Conservation (phyloP, 176 grass and related monocot genomes). For the Leersia perrieri region DNA sequence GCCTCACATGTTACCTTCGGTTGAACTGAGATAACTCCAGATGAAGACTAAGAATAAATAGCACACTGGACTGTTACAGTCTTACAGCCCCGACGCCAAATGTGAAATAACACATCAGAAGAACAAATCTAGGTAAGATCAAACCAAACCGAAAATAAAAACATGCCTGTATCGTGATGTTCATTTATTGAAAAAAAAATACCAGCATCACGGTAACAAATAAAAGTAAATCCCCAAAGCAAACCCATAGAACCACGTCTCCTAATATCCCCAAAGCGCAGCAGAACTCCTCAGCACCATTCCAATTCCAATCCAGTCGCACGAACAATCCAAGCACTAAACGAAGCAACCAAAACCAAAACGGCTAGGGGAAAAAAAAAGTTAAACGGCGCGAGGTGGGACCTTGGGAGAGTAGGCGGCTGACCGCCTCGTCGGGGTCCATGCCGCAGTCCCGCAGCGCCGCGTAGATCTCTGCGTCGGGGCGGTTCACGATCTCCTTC, state of each 20-base stretch:
- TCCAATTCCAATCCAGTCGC: slow-evolving; percentile 29
- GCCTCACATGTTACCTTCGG: background rate
- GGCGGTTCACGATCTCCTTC: slow-evolving; percentile 95
- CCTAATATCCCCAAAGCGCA: background rate
- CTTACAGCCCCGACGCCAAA: background rate
- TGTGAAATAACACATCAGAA: background rate
- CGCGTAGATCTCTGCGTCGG: slow-evolving; percentile 95
- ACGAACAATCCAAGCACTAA: background rate
- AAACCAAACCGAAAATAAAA: background rate
- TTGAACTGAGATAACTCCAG: background rate
- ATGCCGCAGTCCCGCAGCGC: slow-evolving; percentile 93
- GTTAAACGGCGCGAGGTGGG: background rate
- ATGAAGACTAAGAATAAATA: background rate
- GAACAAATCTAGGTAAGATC: slow-evolving; percentile 11
- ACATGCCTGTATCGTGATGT: background rate
- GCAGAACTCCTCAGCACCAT: background rate
- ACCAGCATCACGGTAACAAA: slow-evolving; percentile 11
- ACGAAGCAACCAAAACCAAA: slow-evolving; percentile 16
- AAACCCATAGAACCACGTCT: background rate
- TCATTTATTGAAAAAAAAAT: background rate
- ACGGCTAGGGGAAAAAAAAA: background rate
- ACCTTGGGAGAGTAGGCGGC: slow-evolving; percentile 96
- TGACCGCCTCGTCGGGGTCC: slow-evolving; percentile 89
- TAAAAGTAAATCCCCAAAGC: slow-evolving; percentile 13
- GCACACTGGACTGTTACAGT: background rate